Evolutionary conservation across 2,329 filamentous ascomycete genomes (phyloP), one percentile per base, ranked within the genome.

Genomic region (Hortaea werneckii): DNA sequence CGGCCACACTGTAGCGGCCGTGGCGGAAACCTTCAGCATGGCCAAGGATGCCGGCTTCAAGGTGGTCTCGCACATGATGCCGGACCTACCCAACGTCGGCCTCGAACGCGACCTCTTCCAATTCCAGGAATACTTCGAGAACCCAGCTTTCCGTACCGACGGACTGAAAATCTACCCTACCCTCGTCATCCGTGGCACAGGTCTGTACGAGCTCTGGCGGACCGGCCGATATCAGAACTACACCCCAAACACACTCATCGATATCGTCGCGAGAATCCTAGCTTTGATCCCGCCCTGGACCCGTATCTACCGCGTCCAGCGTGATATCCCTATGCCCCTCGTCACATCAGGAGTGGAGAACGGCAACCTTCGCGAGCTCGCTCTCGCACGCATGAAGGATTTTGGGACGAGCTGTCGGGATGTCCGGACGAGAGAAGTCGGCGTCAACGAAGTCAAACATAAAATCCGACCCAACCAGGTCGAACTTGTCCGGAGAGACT

Each of bases 41-140:
- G 82, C 92, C 52, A 98, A 98, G 67, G 94, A 98, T 65, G 88
- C 94, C 5, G 92, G 92, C 1, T 98, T 95, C 77, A 98, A 98
- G 67, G 92, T 98, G 1, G 92, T 98, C 51, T 94, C 87, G 55
- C 92, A 98, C 69, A 98, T 98, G 92, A 98, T 98, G 92, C 92
- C 92, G 1, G 92, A 98, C 63, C 70, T 98, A 41, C 92, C 92
- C 3, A 98, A 98, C 58, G 92, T 98, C 2, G 92, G 92, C 46
- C 95, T 96, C 85, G 94, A 98, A 68, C 83, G 92, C 58, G 92
- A 98, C 63, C 74, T 98, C 38, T 89, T 94, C 61, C 92, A 98
- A 58, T 98, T 98, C 67, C 79, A 87, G 53, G 94, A 98, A 64
- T 98, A 98, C 65, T 98, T 98, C 59, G 88, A 95, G 63, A 96